Conservation (phyloP, 1,284 basidiomycete species). For the Tremellales sp. region DNA sequence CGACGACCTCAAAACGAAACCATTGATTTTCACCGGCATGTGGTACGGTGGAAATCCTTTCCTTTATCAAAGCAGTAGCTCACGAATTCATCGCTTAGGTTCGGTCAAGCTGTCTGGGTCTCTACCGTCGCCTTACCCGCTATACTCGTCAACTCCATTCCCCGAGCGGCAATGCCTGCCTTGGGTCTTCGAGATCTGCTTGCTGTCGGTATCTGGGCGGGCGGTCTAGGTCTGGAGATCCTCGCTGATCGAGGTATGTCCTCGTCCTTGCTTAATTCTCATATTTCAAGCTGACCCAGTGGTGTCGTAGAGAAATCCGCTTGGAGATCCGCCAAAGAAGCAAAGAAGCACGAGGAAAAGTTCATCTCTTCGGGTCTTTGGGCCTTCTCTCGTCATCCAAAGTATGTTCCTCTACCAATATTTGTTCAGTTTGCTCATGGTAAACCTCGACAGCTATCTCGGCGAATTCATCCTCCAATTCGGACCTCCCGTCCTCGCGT, state of each 20-base stretch:
- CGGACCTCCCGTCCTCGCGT: slow-evolving; percentile 63
- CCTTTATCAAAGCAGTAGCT: background rate
- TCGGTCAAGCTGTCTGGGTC: slow-evolving; percentile 72
- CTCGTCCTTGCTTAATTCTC: background rate
- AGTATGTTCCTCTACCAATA: slow-evolving; percentile 51
- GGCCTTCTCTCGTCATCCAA: slow-evolving; percentile 69
- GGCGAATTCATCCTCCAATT: slow-evolving; percentile 72
- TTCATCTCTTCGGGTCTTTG: slow-evolving; percentile 71
- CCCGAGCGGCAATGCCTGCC: slow-evolving; percentile 57
- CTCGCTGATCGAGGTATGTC: slow-evolving; percentile 58
- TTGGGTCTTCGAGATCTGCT: slow-evolving; percentile 60
- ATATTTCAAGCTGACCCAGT: background rate
- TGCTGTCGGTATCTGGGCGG: slow-evolving; percentile 58
- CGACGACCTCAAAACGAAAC: slow-evolving; percentile 63
- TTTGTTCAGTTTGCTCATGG: background rate
- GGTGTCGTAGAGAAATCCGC: slow-evolving; percentile 56
- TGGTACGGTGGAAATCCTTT: slow-evolving; percentile 52
- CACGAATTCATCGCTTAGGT: slow-evolving; percentile 11
- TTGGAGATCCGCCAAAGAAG: slow-evolving; percentile 64
- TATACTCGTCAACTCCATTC: slow-evolving; percentile 63
- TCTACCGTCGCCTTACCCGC: slow-evolving; percentile 65
- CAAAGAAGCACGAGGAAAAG: slow-evolving; percentile 66
- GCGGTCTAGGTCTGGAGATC: slow-evolving; percentile 61
- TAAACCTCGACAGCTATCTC: slow-evolving; percentile 62
- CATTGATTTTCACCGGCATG: slow-evolving; percentile 58